Evolutionary conservation across 805 yeast species (phyloP).

Genomic region (Vanderwaltozyma yarrowii): DNA sequence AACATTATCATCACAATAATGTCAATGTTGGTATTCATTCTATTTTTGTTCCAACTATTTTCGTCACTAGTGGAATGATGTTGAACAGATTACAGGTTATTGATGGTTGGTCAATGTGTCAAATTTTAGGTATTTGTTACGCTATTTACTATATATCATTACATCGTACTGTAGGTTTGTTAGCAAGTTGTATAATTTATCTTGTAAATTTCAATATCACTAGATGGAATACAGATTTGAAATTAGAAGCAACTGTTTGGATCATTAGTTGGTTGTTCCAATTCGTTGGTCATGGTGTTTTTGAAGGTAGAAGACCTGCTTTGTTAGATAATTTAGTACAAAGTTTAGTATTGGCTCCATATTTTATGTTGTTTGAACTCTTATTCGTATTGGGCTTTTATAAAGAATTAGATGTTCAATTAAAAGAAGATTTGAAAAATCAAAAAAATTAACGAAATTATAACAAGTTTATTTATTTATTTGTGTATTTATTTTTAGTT

Average conservation of each 20-base stretch:
- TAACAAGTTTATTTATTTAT: too few species aligned
- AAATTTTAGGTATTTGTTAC: constrained; percentile 30
- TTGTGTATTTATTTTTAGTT: too few species aligned
- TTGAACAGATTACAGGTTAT: constrained; percentile 11
- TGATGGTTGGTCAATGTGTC: constrained; percentile 1
- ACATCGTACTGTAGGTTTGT: constrained; percentile 41
- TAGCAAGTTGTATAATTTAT: constrained; percentile 34
- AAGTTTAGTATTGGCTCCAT: constrained; percentile 86
- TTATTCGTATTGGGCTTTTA: constrained; percentile 59
- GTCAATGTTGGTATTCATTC: constrained; percentile 69
- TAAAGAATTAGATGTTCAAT: constrained; percentile 5
- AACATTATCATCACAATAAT: constrained; percentile 41
- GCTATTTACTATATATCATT: constrained; percentile 49
- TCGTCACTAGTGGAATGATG: constrained; percentile 35
- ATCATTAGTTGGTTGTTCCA: constrained; percentile 67
- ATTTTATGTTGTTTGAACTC: constrained; percentile 71
- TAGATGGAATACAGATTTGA: not conserved
- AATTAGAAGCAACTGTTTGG: constrained; percentile 30
- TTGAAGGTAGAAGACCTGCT: constrained; percentile 81
- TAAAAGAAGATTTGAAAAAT: not conserved
- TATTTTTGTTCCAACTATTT: constrained; percentile 69
- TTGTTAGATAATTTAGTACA: constrained; percentile 71
- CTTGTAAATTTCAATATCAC: constrained; percentile 13
- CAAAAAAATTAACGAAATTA: not conserved
- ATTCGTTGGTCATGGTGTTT: constrained; percentile 77